A percentile compares a stretch with the other conserved stretches of the same genome.
These are phyloP conservation scores for Lodderomyces theae DNA, from an alignment of 1,139 yeast genomes.

Conservation along the genomic window DNA sequence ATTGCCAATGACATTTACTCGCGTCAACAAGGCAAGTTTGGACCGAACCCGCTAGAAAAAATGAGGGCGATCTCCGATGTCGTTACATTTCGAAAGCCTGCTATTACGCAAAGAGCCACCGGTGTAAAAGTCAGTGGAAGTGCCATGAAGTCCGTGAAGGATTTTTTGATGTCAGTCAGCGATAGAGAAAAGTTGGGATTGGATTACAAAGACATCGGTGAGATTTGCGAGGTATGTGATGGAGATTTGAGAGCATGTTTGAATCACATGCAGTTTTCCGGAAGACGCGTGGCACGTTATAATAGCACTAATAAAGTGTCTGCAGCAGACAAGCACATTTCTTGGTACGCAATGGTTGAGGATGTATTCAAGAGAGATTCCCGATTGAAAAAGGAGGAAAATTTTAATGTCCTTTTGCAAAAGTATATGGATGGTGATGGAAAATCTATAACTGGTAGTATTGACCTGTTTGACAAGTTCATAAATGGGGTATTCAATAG, in stretches of 20 bases:
- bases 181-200: slow-evolving; percentile 31
- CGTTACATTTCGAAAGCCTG: slow-evolving; percentile 61
- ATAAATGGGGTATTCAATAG: slow-evolving; percentile 70
- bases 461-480: slow-evolving; percentile 58
- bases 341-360: slow-evolving; percentile 62
- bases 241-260: slow-evolving; percentile 86
- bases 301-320: slow-evolving; percentile 9
- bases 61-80: slow-evolving; percentile 73
- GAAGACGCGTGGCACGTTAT: slow-evolving; percentile 21
- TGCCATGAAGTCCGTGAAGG: slow-evolving; percentile 41
- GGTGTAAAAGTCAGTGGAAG: slow-evolving; percentile 32
- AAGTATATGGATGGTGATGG: slow-evolving; percentile 36
- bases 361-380: slow-evolving; percentile 52
- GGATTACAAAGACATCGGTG: slow-evolving; percentile 36
- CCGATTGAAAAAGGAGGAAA: slow-evolving; percentile 44
- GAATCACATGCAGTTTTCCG: slow-evolving; percentile 75
- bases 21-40: slow-evolving; percentile 31
- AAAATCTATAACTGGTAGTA: slow-evolving; percentile 43
- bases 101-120: slow-evolving; percentile 40
- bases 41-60: slow-evolving; percentile 57
- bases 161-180: slow-evolving; percentile 33
- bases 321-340: slow-evolving; percentile 50
- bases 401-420: slow-evolving; percentile 42
- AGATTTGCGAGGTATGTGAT: slow-evolving; percentile 68
- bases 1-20: slow-evolving; percentile 86